Evolutionary conservation across 768 basidiomycete species (phyloP), one percentile per base, ranked within the genome.

Genomic region (Psilocybe subaeruginosa): DNA sequence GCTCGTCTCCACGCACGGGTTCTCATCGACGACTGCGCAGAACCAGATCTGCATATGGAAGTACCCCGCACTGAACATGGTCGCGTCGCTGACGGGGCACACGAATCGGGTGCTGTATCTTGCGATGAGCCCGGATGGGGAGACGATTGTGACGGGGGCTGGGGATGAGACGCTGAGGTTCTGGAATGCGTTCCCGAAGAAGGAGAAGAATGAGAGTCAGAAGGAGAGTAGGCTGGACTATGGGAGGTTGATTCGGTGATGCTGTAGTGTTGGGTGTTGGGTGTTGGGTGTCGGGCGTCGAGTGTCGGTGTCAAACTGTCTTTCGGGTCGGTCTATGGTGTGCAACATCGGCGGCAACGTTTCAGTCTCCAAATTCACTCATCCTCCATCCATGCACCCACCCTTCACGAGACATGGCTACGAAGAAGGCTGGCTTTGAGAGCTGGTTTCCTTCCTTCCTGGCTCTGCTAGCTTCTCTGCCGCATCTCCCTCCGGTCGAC

Each of bases 31-130:
- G 2, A 88, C 93, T 0, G 91, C 95, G 1, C 95, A 97, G 73
- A 97, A 99, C 74, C 97, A 99, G 72, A 95, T 97, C 52, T 94
- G 92, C 67, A 92, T 95, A 60, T 95, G 95, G 95, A 90, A 90
- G 71, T 99, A 97, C 73, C 97, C 97, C 0, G 87, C 88, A 6
- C 82, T 98, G 72, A 89, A 91, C 63, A 97, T 97, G 85, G 96
- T 99, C 6, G 97, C 95, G 0, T 93, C 93, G 6, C 81, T 99
- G 7, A 92, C 93, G 0, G 97, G 97, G 7, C 97, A 99, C 72
- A 93, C 95, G 0, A 93, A 92, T 72, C 92, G 97, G 50, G 97
- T 99, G 16, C 80, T 98, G 33, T 97, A 97, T 73, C 88, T 98
- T n/a, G 96, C 96, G 3, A 95, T 96, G 93, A 92, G 90, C 69